Evolutionary conservation across 2,329 filamentous ascomycete genomes (phyloP).

Genomic region (Cladorrhinum sp.): DNA sequence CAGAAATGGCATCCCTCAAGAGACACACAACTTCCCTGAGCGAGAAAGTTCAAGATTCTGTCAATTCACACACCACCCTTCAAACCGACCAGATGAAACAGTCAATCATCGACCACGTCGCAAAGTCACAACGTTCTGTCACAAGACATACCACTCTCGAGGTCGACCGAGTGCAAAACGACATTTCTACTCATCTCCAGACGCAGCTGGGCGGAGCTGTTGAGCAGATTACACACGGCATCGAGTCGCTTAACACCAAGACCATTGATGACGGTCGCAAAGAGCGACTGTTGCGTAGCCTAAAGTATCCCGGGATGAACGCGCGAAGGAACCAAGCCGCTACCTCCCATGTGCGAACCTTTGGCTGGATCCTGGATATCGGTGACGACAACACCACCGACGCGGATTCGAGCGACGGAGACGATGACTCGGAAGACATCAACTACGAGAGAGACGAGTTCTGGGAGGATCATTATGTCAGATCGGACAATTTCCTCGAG

Average conservation of each 20-base stretch:
- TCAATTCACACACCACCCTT: neutral
- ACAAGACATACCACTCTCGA: neutral
- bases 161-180: neutral
- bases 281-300: neutral
- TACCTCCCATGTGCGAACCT: neutral
- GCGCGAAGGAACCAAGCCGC: neutral
- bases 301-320: neutral
- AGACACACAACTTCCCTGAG: neutral
- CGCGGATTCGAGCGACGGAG: too few relatives aligned
- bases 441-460: too few relatives aligned
- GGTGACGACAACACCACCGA: too few relatives aligned
- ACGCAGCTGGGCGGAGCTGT: too few relatives aligned
- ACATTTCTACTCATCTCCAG: neutral
- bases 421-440: too few relatives aligned
- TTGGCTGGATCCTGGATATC: neutral
- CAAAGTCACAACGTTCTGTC: neutral
- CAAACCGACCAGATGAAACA: too few relatives aligned
- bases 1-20: neutral
- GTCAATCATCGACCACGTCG: too few relatives aligned
- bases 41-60: neutral
- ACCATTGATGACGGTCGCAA: too few relatives aligned
- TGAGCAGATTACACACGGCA: too few relatives aligned
- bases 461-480: neutral
- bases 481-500: neutral
- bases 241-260: too few relatives aligned